Evolutionary conservation across 208 protist genomes (phyloP).

Genomic region (Wallacemonas sp.): DNA sequence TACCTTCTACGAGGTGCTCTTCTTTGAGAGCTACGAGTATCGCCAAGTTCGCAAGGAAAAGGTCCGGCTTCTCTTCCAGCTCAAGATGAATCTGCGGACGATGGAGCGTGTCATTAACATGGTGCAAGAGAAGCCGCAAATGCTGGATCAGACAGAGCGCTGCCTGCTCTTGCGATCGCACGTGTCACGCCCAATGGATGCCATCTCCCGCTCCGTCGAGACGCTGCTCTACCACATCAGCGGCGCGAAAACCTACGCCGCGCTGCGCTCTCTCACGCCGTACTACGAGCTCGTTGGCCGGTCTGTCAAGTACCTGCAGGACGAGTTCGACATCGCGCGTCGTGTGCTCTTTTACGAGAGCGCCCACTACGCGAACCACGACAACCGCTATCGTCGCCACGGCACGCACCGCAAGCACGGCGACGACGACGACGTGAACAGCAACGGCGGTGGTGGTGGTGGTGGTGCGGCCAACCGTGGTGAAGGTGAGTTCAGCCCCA

Average conservation of each 20-base stretch:
- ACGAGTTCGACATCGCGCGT: slow-evolving; percentile 59
- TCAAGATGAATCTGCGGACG: slow-evolving; percentile 68
- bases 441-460: background rate
- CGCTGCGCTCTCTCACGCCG: slow-evolving; percentile 33
- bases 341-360: slow-evolving; percentile 66
- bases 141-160: slow-evolving; percentile 56
- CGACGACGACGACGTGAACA: background rate
- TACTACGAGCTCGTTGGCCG: slow-evolving; percentile 56
- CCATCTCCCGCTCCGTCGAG: slow-evolving; percentile 49
- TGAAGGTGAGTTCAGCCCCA: too few species aligned
- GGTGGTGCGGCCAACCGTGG: background rate
- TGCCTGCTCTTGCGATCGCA: slow-evolving; percentile 56
- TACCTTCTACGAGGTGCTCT: slow-evolving; percentile 69
- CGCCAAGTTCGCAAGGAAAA: slow-evolving; percentile 69
- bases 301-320: slow-evolving; percentile 57
- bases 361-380: background rate
- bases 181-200: slow-evolving; percentile 58
- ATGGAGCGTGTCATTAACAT: slow-evolving; percentile 79
- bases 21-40: slow-evolving; percentile 67
- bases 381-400: background rate
- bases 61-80: slow-evolving; percentile 46
- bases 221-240: slow-evolving; percentile 52
- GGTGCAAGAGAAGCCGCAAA: slow-evolving; percentile 62
- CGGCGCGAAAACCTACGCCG: slow-evolving; percentile 43
- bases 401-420: background rate